Evolutionary conservation across 257 asterid species (phyloP).

Genomic region (Fraxinus anomala): DNA sequence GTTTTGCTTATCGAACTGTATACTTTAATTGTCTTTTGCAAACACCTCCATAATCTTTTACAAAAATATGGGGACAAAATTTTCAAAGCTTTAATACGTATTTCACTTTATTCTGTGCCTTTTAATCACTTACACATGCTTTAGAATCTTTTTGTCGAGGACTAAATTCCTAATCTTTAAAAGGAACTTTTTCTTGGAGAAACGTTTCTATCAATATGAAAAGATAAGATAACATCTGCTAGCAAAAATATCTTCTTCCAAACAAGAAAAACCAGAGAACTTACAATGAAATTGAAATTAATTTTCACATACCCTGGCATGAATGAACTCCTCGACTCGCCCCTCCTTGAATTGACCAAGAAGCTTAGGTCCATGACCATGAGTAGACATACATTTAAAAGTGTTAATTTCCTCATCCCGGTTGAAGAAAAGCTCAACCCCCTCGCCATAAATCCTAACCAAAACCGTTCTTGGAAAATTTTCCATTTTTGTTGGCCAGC

Average conservation of each 20-base stretch:
- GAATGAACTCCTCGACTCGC: conserved; percentile 89
- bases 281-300: neutral
- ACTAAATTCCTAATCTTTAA: neutral
- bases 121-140: neutral
- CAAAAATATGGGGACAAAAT: no score
- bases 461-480: conserved; percentile 53
- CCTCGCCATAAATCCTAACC: conserved; percentile 82
- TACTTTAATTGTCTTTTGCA: neutral
- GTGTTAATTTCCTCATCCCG: conserved; percentile 77
- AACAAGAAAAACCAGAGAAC: neutral
- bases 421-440: conserved; percentile 76
- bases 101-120: no score
- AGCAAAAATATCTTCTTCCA: neutral
- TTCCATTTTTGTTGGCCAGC: conserved; percentile 61
- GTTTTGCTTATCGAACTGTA: no score
- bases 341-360: conserved; percentile 70
- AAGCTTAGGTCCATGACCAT: conserved; percentile 81
- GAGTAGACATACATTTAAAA: conserved; percentile 56
- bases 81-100: no score
- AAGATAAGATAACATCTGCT: neutral
- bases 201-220: neutral
- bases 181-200: neutral
- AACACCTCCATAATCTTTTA: neutral
- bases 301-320: conserved; percentile 71
- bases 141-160: neutral